Evolutionary conservation across 176 grass and related monocot species (phyloP), one percentile per base, ranked within the genome.

Genomic region (Avena atlantica): DNA sequence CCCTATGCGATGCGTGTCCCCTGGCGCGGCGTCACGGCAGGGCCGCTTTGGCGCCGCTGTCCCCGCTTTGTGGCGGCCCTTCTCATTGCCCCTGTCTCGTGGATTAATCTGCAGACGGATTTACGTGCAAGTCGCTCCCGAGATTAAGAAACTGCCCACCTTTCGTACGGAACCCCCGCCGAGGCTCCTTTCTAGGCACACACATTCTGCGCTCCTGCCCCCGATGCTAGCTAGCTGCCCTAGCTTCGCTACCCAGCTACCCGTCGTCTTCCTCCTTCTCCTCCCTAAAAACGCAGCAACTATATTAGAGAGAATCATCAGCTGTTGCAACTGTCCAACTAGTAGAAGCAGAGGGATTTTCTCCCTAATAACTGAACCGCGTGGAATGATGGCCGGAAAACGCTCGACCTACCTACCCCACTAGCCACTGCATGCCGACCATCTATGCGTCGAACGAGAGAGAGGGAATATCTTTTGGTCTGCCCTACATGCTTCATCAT

Each of bases 141-240:
- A 44, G 42, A 86, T 82, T 80, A 91, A 89, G 78, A 90, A 85
- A 88, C 50, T 83, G 63, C 20, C 0, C 13, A 47, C 27, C 48
- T 24, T 78, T 83, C 78, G 85, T 94, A 94, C 90, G 77, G 69
- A 65, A 37, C 14, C 88, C 81, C 81, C 40, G 61, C 81, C 49
- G 61, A 89, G 81, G 53, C 34, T 83, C 40, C 85, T 95, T 96
- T 92, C 94, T 89, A 89, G 97, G 92, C 88, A 91, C 97, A 95
- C 92, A 93, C 94, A 96, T 99, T 87, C 89, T 94, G 92, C 92
- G 87, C 83, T 95, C 90, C 96, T 99, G 97, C 94, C 84, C 94
- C 94, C 94, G 78, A 96, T 89, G 94, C 59, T 62, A n/a, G n/a
- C n/a, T n/a, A n/a, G n/a, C 31, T 49, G 47, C 63, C 2, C 61